These are phyloP conservation scores for Afroboletus lepidellus DNA, from an alignment of 1,284 basidiomycete genomes.

Conservation along the genomic window DNA sequence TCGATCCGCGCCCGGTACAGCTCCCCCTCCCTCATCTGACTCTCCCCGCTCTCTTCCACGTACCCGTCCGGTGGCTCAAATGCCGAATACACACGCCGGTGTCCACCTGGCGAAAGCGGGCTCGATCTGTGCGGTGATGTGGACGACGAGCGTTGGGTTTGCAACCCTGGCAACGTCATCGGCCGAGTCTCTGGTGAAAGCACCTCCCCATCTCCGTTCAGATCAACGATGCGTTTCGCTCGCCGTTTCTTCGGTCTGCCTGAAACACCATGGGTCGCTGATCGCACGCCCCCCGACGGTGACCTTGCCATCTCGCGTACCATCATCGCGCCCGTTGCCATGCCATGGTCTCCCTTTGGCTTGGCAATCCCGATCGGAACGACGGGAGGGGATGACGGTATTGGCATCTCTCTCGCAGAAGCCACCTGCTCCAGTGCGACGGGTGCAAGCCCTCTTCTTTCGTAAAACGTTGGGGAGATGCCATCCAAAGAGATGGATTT, in stretches of 20 bases:
- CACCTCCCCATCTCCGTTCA: constrained; percentile 45
- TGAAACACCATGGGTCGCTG: constrained; percentile 41
- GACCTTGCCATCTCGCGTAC: constrained; percentile 31
- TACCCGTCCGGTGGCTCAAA: constrained; percentile 51
- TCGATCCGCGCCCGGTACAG: constrained; percentile 77
- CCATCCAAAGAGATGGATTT: constrained; percentile 76
- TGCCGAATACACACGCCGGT: constrained; percentile 36
- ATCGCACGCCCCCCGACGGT: constrained; percentile 43
- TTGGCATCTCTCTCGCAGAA: constrained; percentile 47
- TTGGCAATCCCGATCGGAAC: constrained; percentile 49
- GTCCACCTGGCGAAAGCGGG: constrained; percentile 17
- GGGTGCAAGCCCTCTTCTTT: constrained; percentile 60
- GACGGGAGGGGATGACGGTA: constrained; percentile 56
- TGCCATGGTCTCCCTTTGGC: constrained; percentile 21
- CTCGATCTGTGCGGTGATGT: constrained; percentile 47
- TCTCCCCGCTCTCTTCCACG: constrained; percentile 14
- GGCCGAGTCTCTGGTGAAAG: constrained; percentile 20
- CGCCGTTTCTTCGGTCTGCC: constrained; percentile 54
- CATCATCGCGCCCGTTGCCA: constrained; percentile 32
- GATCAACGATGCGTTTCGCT: constrained; percentile 67
- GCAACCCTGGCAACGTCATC: constrained; percentile 21
- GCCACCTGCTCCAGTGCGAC: constrained; percentile 51
- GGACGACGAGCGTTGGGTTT: constrained; percentile 39
- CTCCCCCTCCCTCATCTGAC: constrained; percentile 49
- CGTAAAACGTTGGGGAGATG: constrained; percentile 69